Evolutionary conservation across 23 red algal genomes (phyloP), one percentile per base, ranked within the genome.

Genomic region (Gracilaria caudata): DNA sequence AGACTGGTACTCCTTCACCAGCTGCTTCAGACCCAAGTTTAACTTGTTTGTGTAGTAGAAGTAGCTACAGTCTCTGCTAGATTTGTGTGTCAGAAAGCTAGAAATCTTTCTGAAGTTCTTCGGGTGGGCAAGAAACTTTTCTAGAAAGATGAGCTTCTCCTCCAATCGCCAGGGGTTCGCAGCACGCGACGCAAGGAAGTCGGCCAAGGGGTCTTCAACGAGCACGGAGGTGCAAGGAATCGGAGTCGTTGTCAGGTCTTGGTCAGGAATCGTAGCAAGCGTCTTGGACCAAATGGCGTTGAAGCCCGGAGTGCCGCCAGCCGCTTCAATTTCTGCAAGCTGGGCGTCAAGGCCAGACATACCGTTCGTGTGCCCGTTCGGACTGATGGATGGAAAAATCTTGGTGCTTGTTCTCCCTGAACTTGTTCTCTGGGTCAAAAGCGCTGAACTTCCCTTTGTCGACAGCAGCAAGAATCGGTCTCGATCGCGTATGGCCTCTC

Each of bases 11-110:
- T 88, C 92, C 37, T 88, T 87, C 54, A 71, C 64, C n/a, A 91
- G 79, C 57, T 87, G 79, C 60, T 88, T 87, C 24, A 97, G 81
- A 51, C 81, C 82, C 12, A 97, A 77, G 54, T 92, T 74, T 4
- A 93, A 34, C 80, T 97, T 97, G 53, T 97, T 89, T 51, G 88
- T 64, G 74, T 82, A 97, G 68, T 97, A 97, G 81, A 89, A 97
- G 14, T 66, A 49, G 29, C 87, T 88, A 40, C 86, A 90, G 26
- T 97, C 95, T 53, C 66, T 73, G 28, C 83, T 94, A 6, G 89
- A 80, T 51, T 97, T 97, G 68, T 90, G 79, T 25, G 88, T 73
- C 21, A 97, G 68, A 64, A 93, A 93, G 24, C 81, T 76, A 21
- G 95, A 90, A 4, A 97, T 93, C 39, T 88, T 89, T 29, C 83